These are phyloP conservation scores for Lyophyllum semitale DNA, from an alignment of 768 basidiomycete species.

Conservation along the genomic window DNA sequence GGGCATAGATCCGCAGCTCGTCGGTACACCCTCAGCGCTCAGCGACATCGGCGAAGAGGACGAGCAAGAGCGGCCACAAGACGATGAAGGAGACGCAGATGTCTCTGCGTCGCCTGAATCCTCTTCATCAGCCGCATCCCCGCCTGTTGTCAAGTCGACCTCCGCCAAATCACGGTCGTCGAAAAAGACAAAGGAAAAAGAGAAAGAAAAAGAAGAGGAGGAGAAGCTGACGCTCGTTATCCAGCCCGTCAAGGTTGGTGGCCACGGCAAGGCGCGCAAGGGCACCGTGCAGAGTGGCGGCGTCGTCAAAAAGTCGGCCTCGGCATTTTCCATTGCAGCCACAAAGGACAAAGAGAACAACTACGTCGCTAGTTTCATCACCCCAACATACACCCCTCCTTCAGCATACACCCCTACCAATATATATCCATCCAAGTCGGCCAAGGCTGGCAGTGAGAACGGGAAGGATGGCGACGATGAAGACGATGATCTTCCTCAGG, in stretches of 20 bases:
- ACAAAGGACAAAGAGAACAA: conserved; percentile 38
- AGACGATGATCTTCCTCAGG: conserved; percentile 62
- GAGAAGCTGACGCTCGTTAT: conserved; percentile 48
- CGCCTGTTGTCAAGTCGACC: conserved; percentile 6
- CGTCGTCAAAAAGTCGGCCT: conserved; percentile 57
- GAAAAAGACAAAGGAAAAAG: conserved; percentile 12
- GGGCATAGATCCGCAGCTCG: conserved; percentile 76
- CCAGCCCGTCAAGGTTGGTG: conserved; percentile 56
- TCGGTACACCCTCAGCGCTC: conserved; percentile 58
- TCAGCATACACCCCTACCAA: conserved; percentile 17
- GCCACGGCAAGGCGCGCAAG: conserved; percentile 61
- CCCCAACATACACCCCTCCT: conserved; percentile 19
- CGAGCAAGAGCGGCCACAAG: conserved; percentile 23
- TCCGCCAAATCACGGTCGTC: conserved; percentile 8
- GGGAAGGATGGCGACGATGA: conserved; percentile 40
- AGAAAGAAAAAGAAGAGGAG: conserved; percentile 26
- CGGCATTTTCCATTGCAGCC: conserved; percentile 17
- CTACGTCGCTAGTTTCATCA: conserved; percentile 11
- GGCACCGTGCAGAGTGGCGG: conserved; percentile 77
- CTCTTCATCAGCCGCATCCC: conserved; percentile 12
- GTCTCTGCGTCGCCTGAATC: conserved; percentile 15
- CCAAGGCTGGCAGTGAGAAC: conserved; percentile 15
- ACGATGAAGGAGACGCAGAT: conserved; percentile 16
- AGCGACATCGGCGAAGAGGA: conserved; percentile 41
- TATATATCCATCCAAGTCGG: conserved; percentile 10